Conservation (phyloP, 345 rosid genomes). For the Adansonia digitata region DNA sequence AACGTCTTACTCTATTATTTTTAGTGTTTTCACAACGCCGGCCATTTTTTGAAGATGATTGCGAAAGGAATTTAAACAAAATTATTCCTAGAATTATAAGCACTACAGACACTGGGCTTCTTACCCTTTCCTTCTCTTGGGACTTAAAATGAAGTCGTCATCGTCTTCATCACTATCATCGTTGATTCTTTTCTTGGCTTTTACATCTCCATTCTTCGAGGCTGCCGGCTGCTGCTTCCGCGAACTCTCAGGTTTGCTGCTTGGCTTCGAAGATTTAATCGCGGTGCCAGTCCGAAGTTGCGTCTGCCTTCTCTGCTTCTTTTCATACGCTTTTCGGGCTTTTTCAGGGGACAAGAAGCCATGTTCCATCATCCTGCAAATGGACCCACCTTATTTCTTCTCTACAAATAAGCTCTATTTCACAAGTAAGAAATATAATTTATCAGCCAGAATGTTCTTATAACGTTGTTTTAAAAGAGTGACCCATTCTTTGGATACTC, state of each 20-base stretch:
- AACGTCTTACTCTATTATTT: constrained; percentile 25
- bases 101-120: constrained; percentile 12
- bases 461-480: not conserved
- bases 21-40: constrained; percentile 7
- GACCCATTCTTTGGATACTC: not conserved
- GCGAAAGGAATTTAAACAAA: constrained; percentile 20
- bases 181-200: constrained; percentile 55
- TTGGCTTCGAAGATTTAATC: constrained; percentile 40
- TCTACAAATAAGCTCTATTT: not conserved
- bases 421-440: not conserved
- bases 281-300: constrained; percentile 69
- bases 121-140: constrained; percentile 75
- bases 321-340: constrained; percentile 72
- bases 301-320: constrained; percentile 84
- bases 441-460: not conserved
- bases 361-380: constrained; percentile 95
- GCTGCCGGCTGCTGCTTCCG: constrained; percentile 40
- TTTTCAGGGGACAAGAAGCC: constrained; percentile 76
- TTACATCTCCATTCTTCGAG: constrained; percentile 55
- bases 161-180: constrained; percentile 44
- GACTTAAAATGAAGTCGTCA: constrained; percentile 46
- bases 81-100: constrained; percentile 15
- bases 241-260: constrained; percentile 58
- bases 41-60: constrained; percentile 13
- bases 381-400: not conserved